phyloP scores from a whole-genome alignment of 2,329 filamentous ascomycete genomes.

The Corynespora cassiicola region DNA sequence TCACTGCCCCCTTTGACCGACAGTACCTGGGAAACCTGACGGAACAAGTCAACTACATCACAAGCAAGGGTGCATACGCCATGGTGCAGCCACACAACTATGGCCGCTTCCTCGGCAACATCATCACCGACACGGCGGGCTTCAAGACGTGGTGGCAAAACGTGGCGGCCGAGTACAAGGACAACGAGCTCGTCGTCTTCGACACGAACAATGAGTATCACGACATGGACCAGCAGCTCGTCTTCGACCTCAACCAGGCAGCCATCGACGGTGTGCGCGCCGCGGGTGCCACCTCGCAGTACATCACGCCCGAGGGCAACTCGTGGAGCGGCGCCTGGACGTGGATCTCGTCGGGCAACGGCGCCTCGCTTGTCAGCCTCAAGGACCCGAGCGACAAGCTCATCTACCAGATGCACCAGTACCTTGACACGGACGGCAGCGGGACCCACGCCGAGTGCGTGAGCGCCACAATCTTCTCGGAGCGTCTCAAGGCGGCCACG shows the following conservation, averaged over 20 bases:
- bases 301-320: constrained; percentile 67
- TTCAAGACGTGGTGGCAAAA: constrained; percentile 55
- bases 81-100: constrained; percentile 60
- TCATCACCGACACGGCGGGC: constrained; percentile 50
- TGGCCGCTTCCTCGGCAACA: constrained; percentile 55
- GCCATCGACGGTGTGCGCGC: constrained; percentile 55
- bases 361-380: constrained; percentile 52
- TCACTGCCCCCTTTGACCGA: constrained; percentile 55
- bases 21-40: constrained; percentile 54
- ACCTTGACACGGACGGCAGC: constrained; percentile 63
- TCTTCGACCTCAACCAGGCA: constrained; percentile 56
- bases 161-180: constrained; percentile 47
- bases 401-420: constrained; percentile 69
- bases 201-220: constrained; percentile 58
- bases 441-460: constrained; percentile 61
- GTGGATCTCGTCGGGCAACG: constrained; percentile 58
- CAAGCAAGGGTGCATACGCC: constrained; percentile 54
- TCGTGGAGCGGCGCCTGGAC: constrained; percentile 55
- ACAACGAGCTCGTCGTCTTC: constrained; percentile 52
- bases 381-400: constrained; percentile 62
- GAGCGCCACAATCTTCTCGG: constrained; percentile 59
- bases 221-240: constrained; percentile 52
- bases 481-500: constrained; percentile 59
- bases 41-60: constrained; percentile 54
- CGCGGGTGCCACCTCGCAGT: constrained; percentile 56